Conservation (phyloP, 2,329 filamentous ascomycete genomes). For the Aureobasidium zeae region DNA sequence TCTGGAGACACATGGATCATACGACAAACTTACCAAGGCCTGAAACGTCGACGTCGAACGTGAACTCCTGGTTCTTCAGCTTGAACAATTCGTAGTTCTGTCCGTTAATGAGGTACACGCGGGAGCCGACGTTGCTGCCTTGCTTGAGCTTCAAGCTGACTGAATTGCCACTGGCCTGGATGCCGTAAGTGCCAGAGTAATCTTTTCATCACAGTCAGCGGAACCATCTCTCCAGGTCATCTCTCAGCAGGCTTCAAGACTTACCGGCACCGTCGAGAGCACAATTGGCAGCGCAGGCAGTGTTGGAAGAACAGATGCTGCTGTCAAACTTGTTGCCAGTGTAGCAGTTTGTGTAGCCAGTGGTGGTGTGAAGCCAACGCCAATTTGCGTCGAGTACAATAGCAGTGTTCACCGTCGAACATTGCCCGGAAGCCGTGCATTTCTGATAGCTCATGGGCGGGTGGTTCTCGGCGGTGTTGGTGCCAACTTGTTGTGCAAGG, state of each 20-base stretch:
- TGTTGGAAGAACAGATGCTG: slow-evolving; percentile 32
- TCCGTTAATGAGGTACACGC: slow-evolving; percentile 41
- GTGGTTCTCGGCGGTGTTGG: slow-evolving; percentile 33
- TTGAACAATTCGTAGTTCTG: slow-evolving; percentile 57
- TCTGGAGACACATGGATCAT: too few species aligned
- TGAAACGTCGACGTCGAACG: slow-evolving; percentile 63
- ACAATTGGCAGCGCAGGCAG: slow-evolving; percentile 32
- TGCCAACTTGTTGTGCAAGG: slow-evolving; percentile 36
- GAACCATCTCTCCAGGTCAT: too few species aligned
- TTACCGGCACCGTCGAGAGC: slow-evolving; percentile 32
- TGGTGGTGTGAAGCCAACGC: slow-evolving; percentile 40
- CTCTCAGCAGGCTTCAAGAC: too few species aligned
- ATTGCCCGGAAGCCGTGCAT: slow-evolving; percentile 33
- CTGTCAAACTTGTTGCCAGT: slow-evolving; percentile 37
- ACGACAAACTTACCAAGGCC: slow-evolving; percentile 36
- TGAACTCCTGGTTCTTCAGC: slow-evolving; percentile 59
- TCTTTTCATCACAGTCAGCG: too few species aligned
- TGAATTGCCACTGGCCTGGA: slow-evolving; percentile 43
- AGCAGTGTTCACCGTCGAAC: slow-evolving; percentile 29
- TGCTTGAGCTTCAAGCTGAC: slow-evolving; percentile 52
- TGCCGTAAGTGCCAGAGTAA: slow-evolving; percentile 37
- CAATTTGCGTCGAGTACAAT: slow-evolving; percentile 41
- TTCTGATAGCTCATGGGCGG: slow-evolving; percentile 32
- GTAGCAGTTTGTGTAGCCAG: slow-evolving; percentile 42
- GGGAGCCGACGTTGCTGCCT: slow-evolving; percentile 38